Percentiles rank a stretch among this genome's conserved stretches.
Evolutionary conservation across 2,329 filamentous ascomycete genomes (phyloP).

Genomic region (Paraphaeosphaeria minitans): DNA sequence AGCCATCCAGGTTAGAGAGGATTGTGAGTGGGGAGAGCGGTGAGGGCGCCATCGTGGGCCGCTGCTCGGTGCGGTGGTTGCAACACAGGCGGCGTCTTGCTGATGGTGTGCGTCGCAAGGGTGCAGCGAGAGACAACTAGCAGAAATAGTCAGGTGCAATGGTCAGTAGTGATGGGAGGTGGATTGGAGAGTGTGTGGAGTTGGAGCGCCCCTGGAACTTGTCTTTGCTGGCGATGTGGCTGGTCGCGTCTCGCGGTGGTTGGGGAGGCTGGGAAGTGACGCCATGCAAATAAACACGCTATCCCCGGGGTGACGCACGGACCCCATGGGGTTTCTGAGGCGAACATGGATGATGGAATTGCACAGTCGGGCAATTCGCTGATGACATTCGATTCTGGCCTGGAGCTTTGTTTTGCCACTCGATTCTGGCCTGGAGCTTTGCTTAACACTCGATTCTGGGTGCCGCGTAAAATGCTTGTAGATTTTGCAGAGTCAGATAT

Average conservation of each 20-base stretch:
- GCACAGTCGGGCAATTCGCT: too few relatives aligned
- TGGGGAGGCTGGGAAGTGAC: constrained; percentile 9
- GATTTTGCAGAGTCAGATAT: too few relatives aligned
- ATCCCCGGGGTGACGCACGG: constrained; percentile 3
- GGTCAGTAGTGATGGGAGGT: constrained; percentile 15
- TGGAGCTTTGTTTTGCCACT: too few relatives aligned
- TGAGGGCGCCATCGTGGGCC: constrained; percentile 38
- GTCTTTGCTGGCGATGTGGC: constrained; percentile 6
- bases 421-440: too few relatives aligned
- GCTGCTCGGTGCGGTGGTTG: constrained; percentile 4
- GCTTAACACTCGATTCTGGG: too few relatives aligned
- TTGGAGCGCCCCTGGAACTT: constrained; percentile 5
- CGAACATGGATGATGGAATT: not conserved
- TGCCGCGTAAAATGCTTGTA: too few relatives aligned
- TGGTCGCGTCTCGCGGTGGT: constrained; percentile 2
- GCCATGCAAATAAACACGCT: constrained; percentile 7
- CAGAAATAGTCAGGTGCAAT: constrained; percentile 6
- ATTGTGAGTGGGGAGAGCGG: constrained; percentile 39
- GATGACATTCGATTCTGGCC: too few relatives aligned
- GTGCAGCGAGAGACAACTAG: constrained; percentile 12
- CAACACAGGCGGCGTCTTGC: not conserved
- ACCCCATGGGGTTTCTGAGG: not conserved
- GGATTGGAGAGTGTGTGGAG: constrained; percentile 14
- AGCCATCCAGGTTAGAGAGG: constrained; percentile 21
- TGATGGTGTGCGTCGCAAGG: not conserved